These are phyloP conservation scores for Kodamaea restingae DNA, from an alignment of 805 yeast species.

Conservation along the genomic window DNA sequence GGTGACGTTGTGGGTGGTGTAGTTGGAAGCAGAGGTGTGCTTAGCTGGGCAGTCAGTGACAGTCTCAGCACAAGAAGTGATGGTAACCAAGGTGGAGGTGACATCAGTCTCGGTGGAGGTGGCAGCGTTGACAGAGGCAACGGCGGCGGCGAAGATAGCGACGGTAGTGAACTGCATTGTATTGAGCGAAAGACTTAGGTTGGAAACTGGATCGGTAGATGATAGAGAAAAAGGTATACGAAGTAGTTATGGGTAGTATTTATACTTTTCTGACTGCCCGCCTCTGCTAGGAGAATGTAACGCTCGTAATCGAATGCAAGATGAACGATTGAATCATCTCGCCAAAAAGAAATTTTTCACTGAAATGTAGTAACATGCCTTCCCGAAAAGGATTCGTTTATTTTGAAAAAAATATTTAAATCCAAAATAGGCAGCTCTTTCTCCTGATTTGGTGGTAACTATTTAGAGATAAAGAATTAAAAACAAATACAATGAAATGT, in stretches of 20 bases:
- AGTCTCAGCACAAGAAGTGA: conserved; percentile 42
- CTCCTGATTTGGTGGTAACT: too few species aligned
- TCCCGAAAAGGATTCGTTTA: not conserved
- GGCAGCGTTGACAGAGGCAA: conserved; percentile 29
- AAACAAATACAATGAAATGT: too few species aligned
- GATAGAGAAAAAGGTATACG: conserved; percentile 4
- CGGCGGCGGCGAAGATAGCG: conserved; percentile 35
- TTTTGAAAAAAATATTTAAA: too few species aligned
- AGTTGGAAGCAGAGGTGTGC: conserved; percentile 21
- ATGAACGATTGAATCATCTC: not conserved
- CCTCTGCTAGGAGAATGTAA: not conserved
- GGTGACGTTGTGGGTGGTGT: conserved; percentile 27
- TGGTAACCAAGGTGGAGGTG: conserved; percentile 41
- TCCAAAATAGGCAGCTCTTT: too few species aligned
- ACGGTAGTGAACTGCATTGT: conserved; percentile 41
- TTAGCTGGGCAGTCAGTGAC: conserved; percentile 49
- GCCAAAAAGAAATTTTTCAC: not conserved
- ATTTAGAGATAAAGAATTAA: too few species aligned
- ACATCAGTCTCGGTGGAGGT: conserved; percentile 34
- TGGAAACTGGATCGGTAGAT: conserved; percentile 11
- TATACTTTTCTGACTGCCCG: conserved; percentile 4
- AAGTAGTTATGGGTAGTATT: conserved; percentile 5
- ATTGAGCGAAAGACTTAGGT: conserved; percentile 12
- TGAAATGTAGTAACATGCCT: not conserved
- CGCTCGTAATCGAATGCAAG: not conserved